These are phyloP conservation scores for Botryotinia calthae DNA, from an alignment of 2,329 filamentous ascomycete species.

Conservation along the genomic window DNA sequence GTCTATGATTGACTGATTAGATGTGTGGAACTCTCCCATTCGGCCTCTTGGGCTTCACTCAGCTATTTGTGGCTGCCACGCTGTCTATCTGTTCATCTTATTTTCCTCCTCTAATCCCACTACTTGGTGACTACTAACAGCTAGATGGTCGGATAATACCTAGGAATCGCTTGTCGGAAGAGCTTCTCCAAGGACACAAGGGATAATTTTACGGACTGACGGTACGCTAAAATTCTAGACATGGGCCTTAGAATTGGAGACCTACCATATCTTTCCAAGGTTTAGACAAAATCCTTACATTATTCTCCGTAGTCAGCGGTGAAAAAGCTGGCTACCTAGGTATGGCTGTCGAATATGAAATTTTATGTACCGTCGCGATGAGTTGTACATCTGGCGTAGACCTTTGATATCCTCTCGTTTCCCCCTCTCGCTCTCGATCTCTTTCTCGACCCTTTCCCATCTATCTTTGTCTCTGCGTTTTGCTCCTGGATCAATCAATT, in stretches of 20 bases:
- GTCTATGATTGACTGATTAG: constrained; percentile 6
- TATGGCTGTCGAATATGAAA: constrained; percentile 8
- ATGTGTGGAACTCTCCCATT: constrained; percentile 8
- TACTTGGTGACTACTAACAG: background rate
- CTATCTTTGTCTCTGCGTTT: background rate
- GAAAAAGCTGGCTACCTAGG: constrained; percentile 11
- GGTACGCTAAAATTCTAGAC: constrained; percentile 7
- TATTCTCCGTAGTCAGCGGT: constrained; percentile 9
- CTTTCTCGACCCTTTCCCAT: constrained; percentile 13
- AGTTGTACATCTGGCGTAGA: constrained; percentile 20
- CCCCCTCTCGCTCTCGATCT: constrained; percentile 18
- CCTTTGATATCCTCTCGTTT: constrained; percentile 20
- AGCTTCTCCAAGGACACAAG: constrained; percentile 4
- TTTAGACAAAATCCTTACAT: constrained; percentile 16
- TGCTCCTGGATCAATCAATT: constrained; percentile 2
- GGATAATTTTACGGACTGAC: constrained; percentile 6
- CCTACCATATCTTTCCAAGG: constrained; percentile 3
- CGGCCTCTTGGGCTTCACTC: background rate
- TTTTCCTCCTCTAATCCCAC: background rate
- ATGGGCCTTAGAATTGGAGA: constrained; percentile 6
- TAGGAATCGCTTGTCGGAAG: constrained; percentile 7
- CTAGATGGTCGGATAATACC: constrained; percentile 1
- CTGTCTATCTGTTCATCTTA: constrained; percentile 13
- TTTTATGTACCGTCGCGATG: constrained; percentile 17
- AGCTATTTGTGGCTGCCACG: constrained; percentile 9